Percentiles rank a stretch among this genome's conserved stretches.
Conservation (phyloP, 768 basidiomycete species). For the Dentipellis sp. region DNA sequence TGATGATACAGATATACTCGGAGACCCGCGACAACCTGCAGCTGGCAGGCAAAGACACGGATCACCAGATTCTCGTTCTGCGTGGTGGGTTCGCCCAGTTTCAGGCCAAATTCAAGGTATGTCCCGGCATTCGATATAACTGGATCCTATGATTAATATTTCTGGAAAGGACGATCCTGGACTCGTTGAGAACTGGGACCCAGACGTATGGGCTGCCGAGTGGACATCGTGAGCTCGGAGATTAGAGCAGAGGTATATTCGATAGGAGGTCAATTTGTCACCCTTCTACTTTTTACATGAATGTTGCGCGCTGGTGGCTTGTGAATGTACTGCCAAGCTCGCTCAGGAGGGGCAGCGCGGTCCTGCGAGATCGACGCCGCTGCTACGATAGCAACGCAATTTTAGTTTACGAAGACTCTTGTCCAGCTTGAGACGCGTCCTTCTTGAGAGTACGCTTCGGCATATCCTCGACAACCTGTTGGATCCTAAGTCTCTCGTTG, state of each 20-base stretch:
- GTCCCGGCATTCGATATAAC: background rate
- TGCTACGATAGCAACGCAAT: too few relatives aligned
- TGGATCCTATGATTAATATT: constrained; percentile 1
- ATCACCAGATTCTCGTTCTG: constrained; percentile 56
- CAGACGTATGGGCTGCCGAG: constrained; percentile 48
- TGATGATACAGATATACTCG: constrained; percentile 47
- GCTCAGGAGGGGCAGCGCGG: too few relatives aligned
- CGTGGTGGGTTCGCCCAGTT: constrained; percentile 67
- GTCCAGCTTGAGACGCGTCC: background rate
- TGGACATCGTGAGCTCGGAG: constrained; percentile 16
- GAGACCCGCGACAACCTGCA: constrained; percentile 45
- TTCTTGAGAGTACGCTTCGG: constrained; percentile 45
- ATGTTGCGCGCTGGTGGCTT: too few relatives aligned
- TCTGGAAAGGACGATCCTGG: constrained; percentile 45
- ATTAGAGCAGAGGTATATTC: background rate
- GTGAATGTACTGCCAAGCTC: too few relatives aligned
- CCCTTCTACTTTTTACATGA: too few relatives aligned
- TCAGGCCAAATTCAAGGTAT: constrained; percentile 59
- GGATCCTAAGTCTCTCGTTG: constrained; percentile 45
- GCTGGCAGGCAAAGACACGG: constrained; percentile 25
- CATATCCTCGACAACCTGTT: constrained; percentile 50
- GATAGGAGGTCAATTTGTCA: background rate
- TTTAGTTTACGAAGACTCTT: too few relatives aligned
- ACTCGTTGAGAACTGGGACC: constrained; percentile 73
- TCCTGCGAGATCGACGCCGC: too few relatives aligned